Conservation (phyloP, 176 grass and related monocot genomes). For the Carex pumila region DNA sequence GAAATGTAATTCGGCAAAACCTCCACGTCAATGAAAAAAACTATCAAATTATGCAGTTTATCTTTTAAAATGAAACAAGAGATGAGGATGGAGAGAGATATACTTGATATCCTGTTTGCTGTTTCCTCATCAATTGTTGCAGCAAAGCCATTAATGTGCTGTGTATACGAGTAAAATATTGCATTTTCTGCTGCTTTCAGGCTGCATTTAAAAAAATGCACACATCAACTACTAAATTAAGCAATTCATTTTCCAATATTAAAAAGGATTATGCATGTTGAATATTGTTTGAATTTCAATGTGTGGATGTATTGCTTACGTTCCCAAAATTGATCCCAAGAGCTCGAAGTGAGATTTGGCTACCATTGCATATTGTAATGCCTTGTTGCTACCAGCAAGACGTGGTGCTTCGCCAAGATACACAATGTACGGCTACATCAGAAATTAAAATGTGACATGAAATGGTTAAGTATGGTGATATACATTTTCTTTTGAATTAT, state of each 20-base stretch:
- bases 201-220: conserved; percentile 21
- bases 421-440: conserved; percentile 50
- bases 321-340: conserved; percentile 41
- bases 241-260: no score
- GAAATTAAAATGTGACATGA: neutral
- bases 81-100: neutral
- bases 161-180: conserved; percentile 83
- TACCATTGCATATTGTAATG: conserved; percentile 8
- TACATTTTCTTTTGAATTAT: no score
- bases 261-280: neutral
- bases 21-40: no score
- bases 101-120: conserved; percentile 43
- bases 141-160: conserved; percentile 82
- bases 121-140: conserved; percentile 37
- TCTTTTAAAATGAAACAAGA: neutral
- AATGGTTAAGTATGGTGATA: neutral
- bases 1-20: no score
- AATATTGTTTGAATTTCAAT: neutral
- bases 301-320: conserved; percentile 31
- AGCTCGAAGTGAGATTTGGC: conserved; percentile 50
- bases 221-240: neutral
- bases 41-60: neutral
- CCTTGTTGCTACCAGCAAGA: neutral
- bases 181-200: conserved; percentile 34
- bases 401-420: conserved; percentile 59